A percentile compares a stretch with the other conserved stretches of the same genome.
These are phyloP conservation scores for Pseudohalonectria lignicola DNA, from an alignment of 2,329 filamentous ascomycete species.

Conservation along the genomic window DNA sequence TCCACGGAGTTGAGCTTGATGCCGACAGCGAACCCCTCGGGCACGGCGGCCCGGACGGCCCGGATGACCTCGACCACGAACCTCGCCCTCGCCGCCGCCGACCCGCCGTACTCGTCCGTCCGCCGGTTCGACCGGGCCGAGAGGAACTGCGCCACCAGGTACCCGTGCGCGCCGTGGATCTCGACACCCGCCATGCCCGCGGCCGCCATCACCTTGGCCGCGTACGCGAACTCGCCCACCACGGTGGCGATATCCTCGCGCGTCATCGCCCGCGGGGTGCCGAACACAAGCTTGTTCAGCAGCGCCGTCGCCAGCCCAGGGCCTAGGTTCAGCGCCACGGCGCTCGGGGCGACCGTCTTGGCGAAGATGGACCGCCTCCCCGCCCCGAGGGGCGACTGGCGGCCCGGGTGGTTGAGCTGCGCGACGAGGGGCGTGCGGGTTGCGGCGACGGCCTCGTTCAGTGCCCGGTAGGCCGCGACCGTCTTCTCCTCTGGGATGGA, in stretches of 20 bases:
- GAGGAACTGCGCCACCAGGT: conserved; percentile 45
- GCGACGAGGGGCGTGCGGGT: conserved; percentile 45
- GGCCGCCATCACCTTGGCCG: conserved; percentile 33
- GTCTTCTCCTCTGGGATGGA: conserved; percentile 14
- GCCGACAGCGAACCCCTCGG: conserved; percentile 32
- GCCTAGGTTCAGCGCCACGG: conserved; percentile 30
- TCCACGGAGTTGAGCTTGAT: conserved; percentile 49
- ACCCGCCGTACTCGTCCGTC: conserved; percentile 44
- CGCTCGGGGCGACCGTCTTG: conserved; percentile 30
- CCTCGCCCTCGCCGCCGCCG: conserved; percentile 32
- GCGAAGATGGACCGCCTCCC: conserved; percentile 32
- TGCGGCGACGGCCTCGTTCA: conserved; percentile 28
- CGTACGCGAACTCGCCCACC: conserved; percentile 38
- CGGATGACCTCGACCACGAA: conserved; percentile 39
- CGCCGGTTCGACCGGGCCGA: conserved; percentile 36
- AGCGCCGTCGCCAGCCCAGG: conserved; percentile 20
- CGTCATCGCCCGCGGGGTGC: conserved; percentile 46
- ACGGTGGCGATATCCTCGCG: conserved; percentile 39
- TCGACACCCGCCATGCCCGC: conserved; percentile 34
- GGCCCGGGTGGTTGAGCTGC: conserved; percentile 53
- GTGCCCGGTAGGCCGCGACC: conserved; percentile 16
- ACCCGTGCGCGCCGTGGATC: conserved; percentile 43
- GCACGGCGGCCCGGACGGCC: conserved; percentile 25
- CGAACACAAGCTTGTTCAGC: conserved; percentile 26
- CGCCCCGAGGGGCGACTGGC: conserved; percentile 27